Evolutionary conservation across 116 monocot genomes (phyloP), one percentile per base, ranked within the genome.

Genomic region (Cymodocea nodosa): DNA sequence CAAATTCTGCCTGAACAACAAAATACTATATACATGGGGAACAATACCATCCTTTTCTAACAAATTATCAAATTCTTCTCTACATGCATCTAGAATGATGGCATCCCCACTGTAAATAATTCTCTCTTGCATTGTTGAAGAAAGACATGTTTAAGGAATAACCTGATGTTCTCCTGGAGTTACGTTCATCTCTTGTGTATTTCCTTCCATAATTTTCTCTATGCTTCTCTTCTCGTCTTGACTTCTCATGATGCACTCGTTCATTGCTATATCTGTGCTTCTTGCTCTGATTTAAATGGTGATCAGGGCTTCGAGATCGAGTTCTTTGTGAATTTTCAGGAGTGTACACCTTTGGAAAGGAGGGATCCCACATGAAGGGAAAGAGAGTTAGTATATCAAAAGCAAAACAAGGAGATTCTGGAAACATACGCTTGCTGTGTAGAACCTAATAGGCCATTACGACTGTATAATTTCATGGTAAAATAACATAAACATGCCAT

Each of bases 91-190:
- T n/a, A 14, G 35, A 40, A 63, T 17, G 19, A 2, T 40, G n/a
- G 15, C 30, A 39, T 19, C 19, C 18, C 12, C 36, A 23, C 10
- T 22, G 40, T 12, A 5, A 63, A 63, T n/a, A 49, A 20, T n/a
- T 50, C 11, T n/a, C 16, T 20, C 54, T 20, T 54, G 20, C 20
- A 54, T n/a, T 25, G 59, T 23, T 10, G 52, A 35, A 50, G 30
- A 7, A 20, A 49, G 11, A 3, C 1, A 52, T 15, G 25, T 10
- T 17, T 23, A 30, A 48, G 8, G 37, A 57, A 24, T 16, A 66
- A 65, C 89, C 80, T 70, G 82, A 78, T 39, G 78, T 76, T 63
- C 75, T 74, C 18, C 71, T 83, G 67, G 79, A 59, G 69, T 58
- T 23, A 65, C 59, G 54, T 56, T 77, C 80, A 67, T 77, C 68